phyloP scores from a whole-genome alignment of 2,329 filamentous ascomycete genomes.

The Chrysosporium queenslandicum region DNA sequence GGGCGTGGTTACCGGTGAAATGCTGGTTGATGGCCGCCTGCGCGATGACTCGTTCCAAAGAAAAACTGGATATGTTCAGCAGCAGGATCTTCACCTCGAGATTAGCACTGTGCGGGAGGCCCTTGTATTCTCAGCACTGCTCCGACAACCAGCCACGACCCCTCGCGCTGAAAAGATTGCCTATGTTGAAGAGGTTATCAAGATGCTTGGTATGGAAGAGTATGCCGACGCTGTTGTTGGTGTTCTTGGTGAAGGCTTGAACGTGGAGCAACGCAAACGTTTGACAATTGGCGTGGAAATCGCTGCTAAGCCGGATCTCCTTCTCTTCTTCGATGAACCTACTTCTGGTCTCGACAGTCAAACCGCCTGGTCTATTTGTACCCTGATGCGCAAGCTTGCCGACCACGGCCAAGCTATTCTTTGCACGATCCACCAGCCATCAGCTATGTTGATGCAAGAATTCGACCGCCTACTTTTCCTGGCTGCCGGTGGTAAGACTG shows the following conservation, averaged over 20 bases:
- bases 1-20: conserved; percentile 78
- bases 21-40: conserved; percentile 67
- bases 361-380: conserved; percentile 84
- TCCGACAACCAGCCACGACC: conserved; percentile 69
- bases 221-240: conserved; percentile 87
- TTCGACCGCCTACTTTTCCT: conserved; percentile 60
- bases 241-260: conserved; percentile 67
- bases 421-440: conserved; percentile 96
- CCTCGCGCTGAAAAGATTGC: conserved; percentile 66
- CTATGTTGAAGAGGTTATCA: conserved; percentile 86
- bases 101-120: conserved; percentile 84
- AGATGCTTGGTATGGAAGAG: conserved; percentile 78
- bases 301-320: conserved; percentile 76
- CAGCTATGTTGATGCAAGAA: conserved; percentile 84
- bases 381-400: conserved; percentile 79
- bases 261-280: conserved; percentile 58
- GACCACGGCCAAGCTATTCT: conserved; percentile 84
- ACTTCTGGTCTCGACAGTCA: conserved; percentile 90
- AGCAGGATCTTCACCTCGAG: conserved; percentile 79
- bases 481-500: conserved; percentile 54
- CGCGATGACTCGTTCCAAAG: conserved; percentile 70
- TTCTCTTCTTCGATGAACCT: conserved; percentile 90
- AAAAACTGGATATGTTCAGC: conserved; percentile 67
- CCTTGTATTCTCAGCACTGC: conserved; percentile 71
- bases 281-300: conserved; percentile 92